Evolutionary conservation across 306 rosid species (phyloP).

Genomic region (Geum urbanum): DNA sequence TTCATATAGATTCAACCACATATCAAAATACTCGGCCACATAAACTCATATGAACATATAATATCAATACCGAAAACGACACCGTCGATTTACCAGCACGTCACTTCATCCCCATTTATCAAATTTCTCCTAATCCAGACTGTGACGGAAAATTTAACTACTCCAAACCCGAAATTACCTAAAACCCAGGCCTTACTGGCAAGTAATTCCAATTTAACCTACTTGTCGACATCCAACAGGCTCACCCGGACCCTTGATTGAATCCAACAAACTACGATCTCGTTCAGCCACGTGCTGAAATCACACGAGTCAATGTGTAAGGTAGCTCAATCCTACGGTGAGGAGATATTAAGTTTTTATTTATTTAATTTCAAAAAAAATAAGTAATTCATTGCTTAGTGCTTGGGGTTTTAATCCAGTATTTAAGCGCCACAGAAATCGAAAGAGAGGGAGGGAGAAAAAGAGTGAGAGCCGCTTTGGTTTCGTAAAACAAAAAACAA

Average conservation of each 20-base stretch:
- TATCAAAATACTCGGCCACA: background rate
- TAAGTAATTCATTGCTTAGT: background rate
- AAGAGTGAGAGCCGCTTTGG: constrained; percentile 3
- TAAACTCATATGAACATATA: background rate
- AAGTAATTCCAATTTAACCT: background rate
- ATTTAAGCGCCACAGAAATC: constrained; percentile 29
- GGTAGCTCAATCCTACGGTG: constrained; percentile 6
- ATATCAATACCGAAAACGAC: background rate
- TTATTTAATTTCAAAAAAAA: background rate
- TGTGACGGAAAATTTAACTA: background rate
- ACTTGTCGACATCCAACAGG: constrained; percentile 4
- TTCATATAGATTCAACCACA: background rate
- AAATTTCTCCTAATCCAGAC: background rate
- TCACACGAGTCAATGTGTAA: background rate
- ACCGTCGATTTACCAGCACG: background rate
- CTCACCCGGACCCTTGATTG: constrained; percentile 3
- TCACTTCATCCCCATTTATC: background rate
- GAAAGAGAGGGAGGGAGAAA: background rate
- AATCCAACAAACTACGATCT: background rate
- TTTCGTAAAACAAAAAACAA: background rate
- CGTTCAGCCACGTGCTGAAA: background rate
- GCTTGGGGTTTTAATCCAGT: background rate
- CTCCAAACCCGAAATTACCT: background rate
- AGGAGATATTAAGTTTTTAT: background rate
- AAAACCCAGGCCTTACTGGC: background rate